phyloP scores from a whole-genome alignment of 106 monocot genomes.

The Allium cepa region DNA sequence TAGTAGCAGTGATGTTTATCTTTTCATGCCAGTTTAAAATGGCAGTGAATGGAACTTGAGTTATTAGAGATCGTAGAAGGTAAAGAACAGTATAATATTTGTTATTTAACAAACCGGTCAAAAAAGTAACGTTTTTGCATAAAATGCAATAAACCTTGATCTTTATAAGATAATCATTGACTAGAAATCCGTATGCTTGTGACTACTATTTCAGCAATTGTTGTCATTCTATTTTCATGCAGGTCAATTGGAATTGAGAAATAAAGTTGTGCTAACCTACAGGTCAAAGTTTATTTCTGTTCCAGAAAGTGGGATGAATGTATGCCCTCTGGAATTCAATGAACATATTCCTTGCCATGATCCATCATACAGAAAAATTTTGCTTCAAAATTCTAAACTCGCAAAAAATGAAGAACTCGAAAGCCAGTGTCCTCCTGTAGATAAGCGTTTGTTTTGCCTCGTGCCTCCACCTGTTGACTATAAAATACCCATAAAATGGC shows the following conservation, averaged over 20 bases:
- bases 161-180: slow-evolving; percentile 10
- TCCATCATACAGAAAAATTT: slow-evolving; percentile 27
- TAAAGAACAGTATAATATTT: not conserved
- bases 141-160: not conserved
- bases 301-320: slow-evolving; percentile 64
- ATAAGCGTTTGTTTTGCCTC: slow-evolving; percentile 80
- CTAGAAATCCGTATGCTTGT: not conserved
- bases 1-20: too few relatives aligned
- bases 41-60: not conserved
- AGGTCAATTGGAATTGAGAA: slow-evolving; percentile 37
- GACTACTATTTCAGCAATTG: too few relatives aligned
- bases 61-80: not conserved
- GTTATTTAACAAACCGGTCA: not conserved
- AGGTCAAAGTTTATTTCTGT: slow-evolving; percentile 48
- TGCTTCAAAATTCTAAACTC: slow-evolving; percentile 33
- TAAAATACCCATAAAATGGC: slow-evolving; percentile 88
- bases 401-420: slow-evolving; percentile 69
- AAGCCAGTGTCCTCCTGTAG: slow-evolving; percentile 77
- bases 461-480: slow-evolving; percentile 88
- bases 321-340: slow-evolving; percentile 77
- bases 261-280: slow-evolving; percentile 60
- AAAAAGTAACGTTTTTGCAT: not conserved
- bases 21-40: too few relatives aligned
- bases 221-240: slow-evolving; percentile 1
- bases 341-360: slow-evolving; percentile 95